Evolutionary conservation across 2,329 filamentous ascomycete genomes (phyloP), one percentile per base, ranked within the genome.

Genomic region (Penicillium sclerotiorum): DNA sequence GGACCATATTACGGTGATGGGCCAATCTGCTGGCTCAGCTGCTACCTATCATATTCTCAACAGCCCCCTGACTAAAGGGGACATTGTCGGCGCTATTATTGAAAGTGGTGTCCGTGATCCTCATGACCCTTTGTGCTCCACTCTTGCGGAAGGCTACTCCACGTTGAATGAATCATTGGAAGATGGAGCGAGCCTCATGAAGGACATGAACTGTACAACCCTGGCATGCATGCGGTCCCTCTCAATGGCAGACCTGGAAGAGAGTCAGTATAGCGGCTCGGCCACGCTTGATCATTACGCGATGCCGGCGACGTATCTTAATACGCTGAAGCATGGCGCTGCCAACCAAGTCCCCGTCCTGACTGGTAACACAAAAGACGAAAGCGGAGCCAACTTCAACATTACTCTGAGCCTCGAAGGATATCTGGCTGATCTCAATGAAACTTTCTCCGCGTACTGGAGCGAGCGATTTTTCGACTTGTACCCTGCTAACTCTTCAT

Each of bases 281-380:
- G 42, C 42, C n/a, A 45, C 42, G 7, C 30, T 45, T 17, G 42
- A 45, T 21, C 25, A 36, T 27, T 45, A 45, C n/a, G 42, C 42
- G 13, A 45, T 45, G 42, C 42, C 42, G 5, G 30, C 13, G 6
- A 45, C 30, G 8, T 45, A 45, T 30, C 18, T 13, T 18, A 30
- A 23, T n/a, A 45, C 30, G 22, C 22, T 45, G 30, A 36, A 23
- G 9, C 3, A 45, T 13, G 30, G 42, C 12, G 18, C 21, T 35
- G 42, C 42, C 11, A 21, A 45, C n/a, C 22, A 45, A 8, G 30
- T 45, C 3, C 42, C 42, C 3, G 30, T 45, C 8, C 30, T 45
- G 5, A 45, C 42, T 12, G 42, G 42, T n/a, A 45, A 45, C 21
- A 36, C 42, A 28, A 45, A 45, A n/a, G 42, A 45, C n/a, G 42